Base-by-base conservation (phyloP, 306 rosid species). In the Fragaria vesca region DNA sequence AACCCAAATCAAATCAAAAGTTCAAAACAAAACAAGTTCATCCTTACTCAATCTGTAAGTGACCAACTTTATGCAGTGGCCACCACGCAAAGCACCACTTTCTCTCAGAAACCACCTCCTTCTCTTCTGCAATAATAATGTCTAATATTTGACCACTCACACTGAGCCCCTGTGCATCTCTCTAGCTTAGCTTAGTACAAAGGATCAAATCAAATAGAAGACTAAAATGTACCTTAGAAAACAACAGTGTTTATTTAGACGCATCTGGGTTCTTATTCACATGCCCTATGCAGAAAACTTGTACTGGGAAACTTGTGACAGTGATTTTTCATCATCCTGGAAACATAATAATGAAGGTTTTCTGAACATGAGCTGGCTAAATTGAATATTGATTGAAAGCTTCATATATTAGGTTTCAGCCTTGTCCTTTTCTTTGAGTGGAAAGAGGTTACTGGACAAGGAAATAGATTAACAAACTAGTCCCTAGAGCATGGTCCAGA, bases 21-120 rank as follows among this genome's bases (percentile, higher is more conserved):
- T 24, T 3, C 36, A 11, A 16, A 65, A 34, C 69, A 65, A 32
- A 34, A 34, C 45, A 15, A 34, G 18, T 21, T 65, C 43, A 2
- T 15, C 45, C 46, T 17, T 17, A 0, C 45, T 15, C 45, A 16
- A 65, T 5, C 46, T 61, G 38, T 28, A 30, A 62, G 68, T 12
- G 66, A 63, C 24, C 47, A 34, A 17, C 47, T 66, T 66, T 66
- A 66, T 18, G 47, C 71, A 66, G 71, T 66, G 71, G 71, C 71
- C 46, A 66, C 48, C 46, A 36, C 26, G 43, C 28, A 66, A 36
- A 9, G 8, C 48, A 66, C 70, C 68, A 62, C n/a, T 13, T 28
- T 28, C 40, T 28, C 70, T 62, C 69, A 32, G 45, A 34, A 65
- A 15, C 0, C 43, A 30, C 45, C 45, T 36, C 26, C 47, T 17